Evolutionary conservation across 495 filamentous ascomycete genomes (phyloP), one percentile per base, ranked within the genome.

Genomic region (Hyaloscypha finlandica): DNA sequence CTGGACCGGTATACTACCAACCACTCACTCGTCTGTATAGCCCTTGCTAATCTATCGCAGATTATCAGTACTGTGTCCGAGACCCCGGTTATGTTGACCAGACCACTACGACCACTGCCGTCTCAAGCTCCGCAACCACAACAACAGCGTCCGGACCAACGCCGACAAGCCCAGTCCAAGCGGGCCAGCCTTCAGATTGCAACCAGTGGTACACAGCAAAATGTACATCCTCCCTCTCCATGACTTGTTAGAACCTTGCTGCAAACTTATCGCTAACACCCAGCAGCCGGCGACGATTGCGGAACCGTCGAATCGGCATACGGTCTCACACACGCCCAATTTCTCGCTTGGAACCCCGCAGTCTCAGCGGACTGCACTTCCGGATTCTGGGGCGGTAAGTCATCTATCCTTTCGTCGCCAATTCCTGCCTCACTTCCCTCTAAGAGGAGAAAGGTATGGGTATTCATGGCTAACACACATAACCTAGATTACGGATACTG

Each of bases 401-500:
- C n/a, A n/a, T n/a, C n/a, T n/a, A n/a, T n/a, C n/a, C n/a, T n/a
- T n/a, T n/a, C n/a, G n/a, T n/a, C n/a, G n/a, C n/a, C n/a, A n/a
- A n/a, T n/a, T n/a, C n/a, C n/a, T n/a, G n/a, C n/a, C n/a, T n/a
- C n/a, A n/a, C n/a, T n/a, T n/a, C n/a, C n/a, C n/a, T n/a, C n/a
- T n/a, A n/a, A n/a, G n/a, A n/a, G n/a, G n/a, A n/a, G n/a, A n/a
- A n/a, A n/a, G n/a, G n/a, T n/a, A n/a, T n/a, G n/a, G n/a, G n/a
- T n/a, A n/a, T n/a, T n/a, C n/a, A n/a, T n/a, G n/a, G n/a, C n/a
- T n/a, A n/a, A n/a, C n/a, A n/a, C n/a, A n/a, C n/a, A n/a, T n/a
- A n/a, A n/a, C n/a, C 5, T 85, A 71, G 5, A 73, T 77, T 6
- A 80, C 81, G 0, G 66, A 53, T 3, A 62, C 72, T 14, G 66